Conservation (phyloP, 2,329 filamentous ascomycete species). For the Fusarium equiseti region DNA sequence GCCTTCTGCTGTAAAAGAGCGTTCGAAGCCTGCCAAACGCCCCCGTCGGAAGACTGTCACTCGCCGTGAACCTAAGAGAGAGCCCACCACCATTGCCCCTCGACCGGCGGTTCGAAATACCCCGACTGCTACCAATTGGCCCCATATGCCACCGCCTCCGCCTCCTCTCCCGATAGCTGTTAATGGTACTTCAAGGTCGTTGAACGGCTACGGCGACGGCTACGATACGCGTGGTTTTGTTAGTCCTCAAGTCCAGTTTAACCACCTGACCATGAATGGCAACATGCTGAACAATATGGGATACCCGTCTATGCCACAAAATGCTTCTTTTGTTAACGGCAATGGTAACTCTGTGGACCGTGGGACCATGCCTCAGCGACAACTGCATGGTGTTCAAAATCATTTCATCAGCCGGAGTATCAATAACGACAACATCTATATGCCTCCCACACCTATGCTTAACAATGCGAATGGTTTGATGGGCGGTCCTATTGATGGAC, state of each 20-base stretch:
- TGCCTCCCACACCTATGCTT: not conserved
- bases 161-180: not conserved
- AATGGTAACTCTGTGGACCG: not conserved
- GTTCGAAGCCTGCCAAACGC: not conserved
- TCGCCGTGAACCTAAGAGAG: rapidly evolving
- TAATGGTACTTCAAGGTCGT: not conserved
- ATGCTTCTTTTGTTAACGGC: not conserved
- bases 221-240: not conserved
- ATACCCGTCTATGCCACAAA: not conserved
- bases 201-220: not conserved
- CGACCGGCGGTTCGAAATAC: not conserved
- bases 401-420: not conserved
- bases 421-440: not conserved
- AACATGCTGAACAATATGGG: not conserved
- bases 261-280: not conserved
- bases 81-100: not conserved
- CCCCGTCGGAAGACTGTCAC: not conserved
- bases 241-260: not conserved
- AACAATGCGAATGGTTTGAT: not conserved
- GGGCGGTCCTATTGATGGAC: not conserved
- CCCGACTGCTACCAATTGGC: not conserved
- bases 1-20: not conserved
- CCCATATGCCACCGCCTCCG: not conserved
- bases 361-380: not conserved
- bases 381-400: not conserved